Evolutionary conservation across 2,329 filamentous ascomycete genomes (phyloP).

Genomic region (Aureobasidium melanogenum): DNA sequence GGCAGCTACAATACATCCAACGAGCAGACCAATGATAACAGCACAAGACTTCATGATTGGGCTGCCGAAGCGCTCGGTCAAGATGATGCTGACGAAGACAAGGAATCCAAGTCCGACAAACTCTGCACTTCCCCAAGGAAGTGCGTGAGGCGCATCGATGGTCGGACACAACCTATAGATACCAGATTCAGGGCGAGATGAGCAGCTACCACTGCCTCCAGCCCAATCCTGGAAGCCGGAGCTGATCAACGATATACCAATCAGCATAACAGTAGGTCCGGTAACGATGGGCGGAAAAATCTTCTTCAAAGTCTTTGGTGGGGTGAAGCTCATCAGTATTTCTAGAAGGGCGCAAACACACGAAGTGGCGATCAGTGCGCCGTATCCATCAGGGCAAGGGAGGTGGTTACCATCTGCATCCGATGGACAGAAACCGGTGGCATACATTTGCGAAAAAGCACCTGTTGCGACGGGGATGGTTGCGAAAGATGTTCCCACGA

Average conservation of each 20-base stretch:
- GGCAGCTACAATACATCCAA: slow-evolving; percentile 66
- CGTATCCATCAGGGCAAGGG: slow-evolving; percentile 69
- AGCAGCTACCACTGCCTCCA: slow-evolving; percentile 57
- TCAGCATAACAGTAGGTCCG: slow-evolving; percentile 58
- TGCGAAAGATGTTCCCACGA: slow-evolving; percentile 70
- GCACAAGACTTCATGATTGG: slow-evolving; percentile 78
- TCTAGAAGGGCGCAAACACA: slow-evolving; percentile 49
- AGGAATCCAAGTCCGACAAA: slow-evolving; percentile 72
- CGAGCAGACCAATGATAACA: slow-evolving; percentile 63
- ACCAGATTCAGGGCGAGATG: slow-evolving; percentile 35
- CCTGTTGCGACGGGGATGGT: slow-evolving; percentile 66
- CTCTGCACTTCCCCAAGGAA: slow-evolving; percentile 70
- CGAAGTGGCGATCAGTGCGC: slow-evolving; percentile 61
- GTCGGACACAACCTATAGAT: slow-evolving; percentile 58
- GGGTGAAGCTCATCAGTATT: slow-evolving; percentile 65
- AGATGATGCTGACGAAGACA: slow-evolving; percentile 69
- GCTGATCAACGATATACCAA: slow-evolving; percentile 63
- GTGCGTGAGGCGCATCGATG: slow-evolving; percentile 58
- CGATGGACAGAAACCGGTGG: slow-evolving; percentile 56
- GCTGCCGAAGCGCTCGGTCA: slow-evolving; percentile 72
- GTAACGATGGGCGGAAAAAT: slow-evolving; percentile 73
- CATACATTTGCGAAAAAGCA: slow-evolving; percentile 69
- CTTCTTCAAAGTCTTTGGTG: slow-evolving; percentile 57
- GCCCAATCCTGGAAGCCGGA: slow-evolving; percentile 71
- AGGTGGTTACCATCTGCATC: slow-evolving; percentile 55